Evolutionary conservation across 345 rosid genomes (phyloP).

Genomic region (Eutrema heterophyllum): DNA sequence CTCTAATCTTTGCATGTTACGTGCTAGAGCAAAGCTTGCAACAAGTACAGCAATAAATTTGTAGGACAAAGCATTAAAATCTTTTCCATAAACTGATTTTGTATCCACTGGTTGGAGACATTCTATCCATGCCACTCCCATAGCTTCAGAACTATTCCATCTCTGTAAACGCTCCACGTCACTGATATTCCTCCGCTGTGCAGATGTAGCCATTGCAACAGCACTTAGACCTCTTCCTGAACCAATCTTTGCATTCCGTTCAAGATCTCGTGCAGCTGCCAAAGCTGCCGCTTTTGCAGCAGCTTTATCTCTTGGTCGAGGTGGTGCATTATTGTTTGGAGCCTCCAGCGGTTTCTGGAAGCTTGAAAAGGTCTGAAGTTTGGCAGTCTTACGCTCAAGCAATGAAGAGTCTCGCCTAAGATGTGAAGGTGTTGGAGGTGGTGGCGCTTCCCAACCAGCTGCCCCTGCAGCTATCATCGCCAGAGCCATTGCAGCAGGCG

Average conservation of each 20-base stretch:
- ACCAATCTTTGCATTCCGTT: slow-evolving; percentile 95
- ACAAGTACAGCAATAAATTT: slow-evolving; percentile 93
- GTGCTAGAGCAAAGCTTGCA: slow-evolving; percentile 98
- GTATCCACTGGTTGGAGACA: slow-evolving; percentile 94
- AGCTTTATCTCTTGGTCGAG: slow-evolving; percentile 88
- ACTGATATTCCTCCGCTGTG: slow-evolving; percentile 78
- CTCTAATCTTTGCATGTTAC: slow-evolving; percentile 98
- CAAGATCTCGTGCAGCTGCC: slow-evolving; percentile 99
- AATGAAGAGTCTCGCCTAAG: slow-evolving; percentile 81
- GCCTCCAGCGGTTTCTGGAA: slow-evolving; percentile 76
- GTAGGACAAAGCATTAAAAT: slow-evolving; percentile 91
- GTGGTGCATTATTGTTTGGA: slow-evolving; percentile 51
- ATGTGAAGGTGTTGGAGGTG: slow-evolving; percentile 55
- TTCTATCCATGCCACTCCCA: slow-evolving; percentile 99
- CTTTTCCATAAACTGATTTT: slow-evolving; percentile 93
- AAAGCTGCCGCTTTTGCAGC: slow-evolving; percentile 98
- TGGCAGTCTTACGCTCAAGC: slow-evolving; percentile 76
- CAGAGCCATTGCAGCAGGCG: slow-evolving; percentile 99
- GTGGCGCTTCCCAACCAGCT: slow-evolving; percentile 76
- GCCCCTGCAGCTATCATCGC: slow-evolving; percentile 99
- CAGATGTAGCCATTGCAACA: slow-evolving; percentile 99
- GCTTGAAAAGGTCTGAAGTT: slow-evolving; percentile 84
- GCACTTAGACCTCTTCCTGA: slow-evolving; percentile 99
- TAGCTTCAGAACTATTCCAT: slow-evolving; percentile 95
- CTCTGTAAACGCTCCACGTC: slow-evolving; percentile 91